A percentile compares a stretch with the other conserved stretches of the same genome.
Evolutionary conservation across 2,329 filamentous ascomycete genomes (phyloP).

Genomic region (Pestalotiopsis sp.): DNA sequence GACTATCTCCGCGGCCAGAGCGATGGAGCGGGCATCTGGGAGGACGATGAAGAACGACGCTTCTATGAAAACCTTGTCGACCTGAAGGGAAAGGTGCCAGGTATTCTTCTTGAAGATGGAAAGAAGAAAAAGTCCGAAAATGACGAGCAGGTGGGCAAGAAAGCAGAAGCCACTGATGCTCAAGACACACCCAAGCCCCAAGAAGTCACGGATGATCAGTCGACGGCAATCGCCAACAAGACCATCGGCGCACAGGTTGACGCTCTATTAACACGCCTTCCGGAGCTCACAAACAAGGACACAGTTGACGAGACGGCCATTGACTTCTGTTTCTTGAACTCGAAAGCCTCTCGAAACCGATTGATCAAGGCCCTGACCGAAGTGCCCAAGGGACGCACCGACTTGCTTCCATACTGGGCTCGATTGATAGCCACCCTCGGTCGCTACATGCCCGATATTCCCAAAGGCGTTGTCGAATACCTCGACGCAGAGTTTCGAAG

Average conservation of each 20-base stretch:
- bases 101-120: conserved; percentile 86
- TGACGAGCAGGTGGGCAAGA: conserved; percentile 83
- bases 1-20: conserved; percentile 89
- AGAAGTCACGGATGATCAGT: conserved; percentile 72
- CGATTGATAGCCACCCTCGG: conserved; percentile 89
- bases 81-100: conserved; percentile 91
- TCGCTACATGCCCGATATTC: conserved; percentile 92
- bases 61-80: conserved; percentile 98
- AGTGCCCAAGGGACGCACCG: conserved; percentile 88
- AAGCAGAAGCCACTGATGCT: conserved; percentile 55
- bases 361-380: conserved; percentile 92
- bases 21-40: conserved; percentile 94
- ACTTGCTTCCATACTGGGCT: conserved; percentile 89
- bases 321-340: conserved; percentile 98
- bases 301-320: conserved; percentile 88
- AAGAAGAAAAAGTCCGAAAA: conserved; percentile 89
- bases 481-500: conserved; percentile 97
- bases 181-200: conserved; percentile 49
- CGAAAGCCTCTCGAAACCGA: conserved; percentile 93
- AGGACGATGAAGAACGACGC: conserved; percentile 94
- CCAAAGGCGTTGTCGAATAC: conserved; percentile 86
- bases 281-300: conserved; percentile 89
- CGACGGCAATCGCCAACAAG: conserved; percentile 94
- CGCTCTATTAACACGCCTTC: conserved; percentile 81
- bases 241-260: conserved; percentile 97